Evolutionary conservation across 352 stramenopile genomes (phyloP), one percentile per base, ranked within the genome.

Genomic region (Globisporangium echinulatum): DNA sequence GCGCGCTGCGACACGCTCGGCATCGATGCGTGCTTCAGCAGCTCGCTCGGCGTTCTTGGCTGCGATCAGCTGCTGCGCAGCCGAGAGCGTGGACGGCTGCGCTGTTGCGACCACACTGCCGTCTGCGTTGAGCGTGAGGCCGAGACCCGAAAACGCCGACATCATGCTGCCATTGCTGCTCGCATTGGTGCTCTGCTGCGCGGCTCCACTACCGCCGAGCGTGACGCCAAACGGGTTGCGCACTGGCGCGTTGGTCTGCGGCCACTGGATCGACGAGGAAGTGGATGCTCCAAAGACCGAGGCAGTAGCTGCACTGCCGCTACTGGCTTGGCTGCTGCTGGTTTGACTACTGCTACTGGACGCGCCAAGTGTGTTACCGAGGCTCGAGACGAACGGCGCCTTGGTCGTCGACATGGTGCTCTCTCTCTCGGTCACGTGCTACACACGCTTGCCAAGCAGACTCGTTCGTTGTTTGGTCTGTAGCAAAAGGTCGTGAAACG

Each of bases 91-190:
- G n/a, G 15, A 11, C 17, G 49, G 19, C 19, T 25, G 33, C n/a
- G 49, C 36, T 2, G 56, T 48, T 0, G 63, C 54, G 9, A 73
- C 61, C 37, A 70, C 61, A 0, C 56, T 55, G 7, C 70, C 63
- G 37, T 58, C 69, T 2, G 54, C 63, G 42, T 79, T 65, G 13
- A 87, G 64, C 42, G 65, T 68, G 56, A 90, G 68, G 19, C 77
- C 77, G 10, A 90, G 71, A 10, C 62, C 71, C 1, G 72, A 85
- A 50, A 90, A 87, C 36, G 81, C 66, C 0, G 76, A 75, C 67
- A 79, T 70, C 74, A 90, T 85, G 36, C 39, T 54, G 38, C 33
- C 54, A 13, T 54, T 52, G 52, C n/a, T 51, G 1, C 54, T 62
- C 4, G 42, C 46, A 11, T 54, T 63, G 1, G 64, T 25, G 5